phyloP scores from a whole-genome alignment of 2,329 filamentous ascomycete genomes.

The Pseudodiploospora longispora region DNA sequence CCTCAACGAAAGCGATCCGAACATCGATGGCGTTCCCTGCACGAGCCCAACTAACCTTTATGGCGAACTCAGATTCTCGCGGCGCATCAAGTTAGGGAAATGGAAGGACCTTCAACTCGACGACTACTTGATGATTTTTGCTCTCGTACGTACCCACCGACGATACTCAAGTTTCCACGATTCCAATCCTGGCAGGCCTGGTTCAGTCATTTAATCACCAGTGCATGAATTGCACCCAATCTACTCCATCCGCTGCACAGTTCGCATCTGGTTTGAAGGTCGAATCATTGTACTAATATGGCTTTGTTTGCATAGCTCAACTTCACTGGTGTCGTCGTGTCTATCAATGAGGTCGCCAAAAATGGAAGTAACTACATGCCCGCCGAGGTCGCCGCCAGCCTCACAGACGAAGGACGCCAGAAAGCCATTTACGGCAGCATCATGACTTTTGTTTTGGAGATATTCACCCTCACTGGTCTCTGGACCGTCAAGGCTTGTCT shows the following conservation, averaged over 20 bases:
- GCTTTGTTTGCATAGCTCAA: slow-evolving; percentile 12
- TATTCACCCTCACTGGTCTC: slow-evolving; percentile 41
- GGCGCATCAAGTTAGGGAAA: slow-evolving; percentile 33
- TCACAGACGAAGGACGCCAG: slow-evolving; percentile 35
- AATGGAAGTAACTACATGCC: slow-evolving; percentile 38
- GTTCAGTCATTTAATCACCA: neutral
- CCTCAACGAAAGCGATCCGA: too few species aligned
- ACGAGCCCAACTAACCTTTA: neutral
- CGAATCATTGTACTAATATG: neutral
- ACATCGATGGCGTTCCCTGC: neutral
- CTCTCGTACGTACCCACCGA: slow-evolving; percentile 22
- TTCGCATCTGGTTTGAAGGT: too few species aligned
- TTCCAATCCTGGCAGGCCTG: slow-evolving; percentile 3
- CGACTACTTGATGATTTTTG: slow-evolving; percentile 49
- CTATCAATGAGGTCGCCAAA: slow-evolving; percentile 32
- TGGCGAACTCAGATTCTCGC: slow-evolving; percentile 11
- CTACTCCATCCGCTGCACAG: too few species aligned
- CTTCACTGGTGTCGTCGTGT: slow-evolving; percentile 35
- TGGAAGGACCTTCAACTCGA: slow-evolving; percentile 43
- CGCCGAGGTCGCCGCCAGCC: slow-evolving; percentile 26
- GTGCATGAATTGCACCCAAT: too few species aligned
- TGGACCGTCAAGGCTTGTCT: slow-evolving; percentile 48
- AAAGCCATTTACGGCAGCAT: slow-evolving; percentile 44
- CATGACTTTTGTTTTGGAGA: slow-evolving; percentile 44
- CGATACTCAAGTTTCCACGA: too few species aligned